These are phyloP conservation scores for Chlorella sp. DNA, from an alignment of 139 green algal species.

Conservation along the genomic window DNA sequence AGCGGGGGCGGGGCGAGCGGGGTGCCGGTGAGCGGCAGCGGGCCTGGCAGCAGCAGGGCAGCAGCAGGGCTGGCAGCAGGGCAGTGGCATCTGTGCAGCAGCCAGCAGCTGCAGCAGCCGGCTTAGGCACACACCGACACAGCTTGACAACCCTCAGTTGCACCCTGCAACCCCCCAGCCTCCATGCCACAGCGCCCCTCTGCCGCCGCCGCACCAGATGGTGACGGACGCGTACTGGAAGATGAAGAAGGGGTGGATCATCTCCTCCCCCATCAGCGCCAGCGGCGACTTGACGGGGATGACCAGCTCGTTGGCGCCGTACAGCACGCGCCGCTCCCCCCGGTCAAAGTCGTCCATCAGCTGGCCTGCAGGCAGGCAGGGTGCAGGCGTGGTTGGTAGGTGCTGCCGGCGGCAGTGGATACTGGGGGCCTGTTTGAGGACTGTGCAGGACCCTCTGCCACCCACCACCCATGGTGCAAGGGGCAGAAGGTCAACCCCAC, in stretches of 20 bases:
- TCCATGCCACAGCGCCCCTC: no score
- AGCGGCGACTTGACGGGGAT: constrained; percentile 32
- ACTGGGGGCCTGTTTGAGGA: no score
- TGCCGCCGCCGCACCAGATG: constrained; percentile 36
- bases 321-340: constrained; percentile 26
- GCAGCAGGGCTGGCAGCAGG: background rate
- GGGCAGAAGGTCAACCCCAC: no score
- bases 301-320: constrained; percentile 44
- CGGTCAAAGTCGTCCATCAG: constrained; percentile 45
- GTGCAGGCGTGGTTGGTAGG: no score
- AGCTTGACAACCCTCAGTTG: background rate
- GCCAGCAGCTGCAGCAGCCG: background rate
- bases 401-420: no score
- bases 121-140: background rate
- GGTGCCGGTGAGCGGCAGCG: background rate
- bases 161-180: background rate
- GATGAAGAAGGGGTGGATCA: constrained; percentile 53
- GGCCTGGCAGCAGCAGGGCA: background rate
- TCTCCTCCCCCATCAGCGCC: constrained; percentile 42
- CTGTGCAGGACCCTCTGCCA: no score
- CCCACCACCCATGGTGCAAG: no score
- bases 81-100: no score
- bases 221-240: constrained; percentile 51
- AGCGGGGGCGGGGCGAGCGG: background rate
- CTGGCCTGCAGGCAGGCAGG: constrained; percentile 38